Conservation (phyloP, 2,329 filamentous ascomycete species). For the Cephalotrichum gorgonifer region DNA sequence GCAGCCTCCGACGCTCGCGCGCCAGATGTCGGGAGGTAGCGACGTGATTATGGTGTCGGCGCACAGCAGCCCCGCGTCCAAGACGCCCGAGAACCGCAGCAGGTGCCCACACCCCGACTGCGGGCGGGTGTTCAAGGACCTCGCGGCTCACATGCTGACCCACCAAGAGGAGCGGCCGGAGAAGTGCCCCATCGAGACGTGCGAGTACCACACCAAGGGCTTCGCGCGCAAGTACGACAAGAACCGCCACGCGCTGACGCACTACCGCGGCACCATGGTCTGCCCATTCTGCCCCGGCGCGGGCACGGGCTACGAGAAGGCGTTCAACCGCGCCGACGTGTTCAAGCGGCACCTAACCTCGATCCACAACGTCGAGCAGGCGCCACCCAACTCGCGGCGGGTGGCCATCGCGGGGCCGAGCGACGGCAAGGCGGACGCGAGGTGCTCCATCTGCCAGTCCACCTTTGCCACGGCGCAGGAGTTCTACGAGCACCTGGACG, state of each 20-base stretch:
- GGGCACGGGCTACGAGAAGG: constrained; percentile 81
- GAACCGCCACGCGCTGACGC: constrained; percentile 89
- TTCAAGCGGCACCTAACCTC: constrained; percentile 94
- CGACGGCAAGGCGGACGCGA: constrained; percentile 48
- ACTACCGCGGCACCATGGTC: constrained; percentile 97
- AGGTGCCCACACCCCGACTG: constrained; percentile 48
- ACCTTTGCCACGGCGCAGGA: constrained; percentile 79
- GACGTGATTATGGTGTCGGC: constrained; percentile 1
- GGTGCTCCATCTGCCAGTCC: constrained; percentile 81
- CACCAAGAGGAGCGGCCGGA: constrained; percentile 90
- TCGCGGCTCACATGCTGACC: constrained; percentile 88
- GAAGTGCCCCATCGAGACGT: constrained; percentile 88
- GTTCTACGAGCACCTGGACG: constrained; percentile 90
- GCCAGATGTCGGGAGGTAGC: not conserved
- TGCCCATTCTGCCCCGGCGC: constrained; percentile 91
- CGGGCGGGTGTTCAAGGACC: constrained; percentile 50
- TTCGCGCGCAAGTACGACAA: constrained; percentile 98
- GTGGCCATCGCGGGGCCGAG: constrained; percentile 31
- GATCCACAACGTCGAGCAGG: constrained; percentile 90
- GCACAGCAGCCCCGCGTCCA: constrained; percentile 17
- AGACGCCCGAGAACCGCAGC: constrained; percentile 29
- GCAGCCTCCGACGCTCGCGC: not conserved
- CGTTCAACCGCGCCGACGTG: constrained; percentile 91
- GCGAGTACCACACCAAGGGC: constrained; percentile 88
- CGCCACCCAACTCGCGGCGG: constrained; percentile 79